phyloP scores from a whole-genome alignment of 1,139 yeast species.

The Arxiozyma telluris region DNA sequence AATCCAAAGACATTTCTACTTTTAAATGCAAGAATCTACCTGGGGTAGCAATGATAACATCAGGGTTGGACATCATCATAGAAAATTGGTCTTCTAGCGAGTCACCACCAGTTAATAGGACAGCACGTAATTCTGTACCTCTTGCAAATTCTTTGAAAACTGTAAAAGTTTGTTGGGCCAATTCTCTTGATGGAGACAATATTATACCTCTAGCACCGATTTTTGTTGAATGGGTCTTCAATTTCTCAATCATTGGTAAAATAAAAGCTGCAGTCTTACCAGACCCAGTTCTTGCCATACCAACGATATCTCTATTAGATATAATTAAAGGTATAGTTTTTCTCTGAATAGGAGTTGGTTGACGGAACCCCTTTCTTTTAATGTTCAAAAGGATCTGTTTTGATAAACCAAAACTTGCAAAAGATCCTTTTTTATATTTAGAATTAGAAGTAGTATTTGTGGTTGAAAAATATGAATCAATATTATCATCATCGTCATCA shows the following conservation, averaged over 20 bases:
- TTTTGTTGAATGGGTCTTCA: constrained; percentile 74
- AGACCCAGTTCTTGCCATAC: constrained; percentile 98
- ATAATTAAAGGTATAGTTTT: constrained; percentile 86
- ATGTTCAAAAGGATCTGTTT: constrained; percentile 63
- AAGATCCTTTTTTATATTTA: constrained; percentile 72
- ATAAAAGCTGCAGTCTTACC: constrained; percentile 98
- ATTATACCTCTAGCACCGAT: constrained; percentile 87
- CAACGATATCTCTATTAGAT: constrained; percentile 89
- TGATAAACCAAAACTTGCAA: constrained; percentile 84
- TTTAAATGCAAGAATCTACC: constrained; percentile 94
- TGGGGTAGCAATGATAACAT: constrained; percentile 92
- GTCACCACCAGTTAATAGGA: constrained; percentile 91
- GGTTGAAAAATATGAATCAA: constrained; percentile 36
- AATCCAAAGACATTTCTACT: constrained; percentile 86
- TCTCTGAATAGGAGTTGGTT: constrained; percentile 96
- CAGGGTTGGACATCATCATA: constrained; percentile 90
- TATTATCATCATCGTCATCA: constrained; percentile 42
- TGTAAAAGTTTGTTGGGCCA: constrained; percentile 85
- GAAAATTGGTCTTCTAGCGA: constrained; percentile 92
- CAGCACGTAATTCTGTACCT: constrained; percentile 75
- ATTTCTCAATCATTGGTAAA: constrained; percentile 81
- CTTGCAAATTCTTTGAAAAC: constrained; percentile 81
- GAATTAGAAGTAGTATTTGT: constrained; percentile 43
- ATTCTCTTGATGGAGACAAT: constrained; percentile 76
- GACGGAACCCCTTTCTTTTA: constrained; percentile 76